Evolutionary conservation across 1,139 yeast genomes (phyloP).

Genomic region (Nakaseomyces glabratus): DNA sequence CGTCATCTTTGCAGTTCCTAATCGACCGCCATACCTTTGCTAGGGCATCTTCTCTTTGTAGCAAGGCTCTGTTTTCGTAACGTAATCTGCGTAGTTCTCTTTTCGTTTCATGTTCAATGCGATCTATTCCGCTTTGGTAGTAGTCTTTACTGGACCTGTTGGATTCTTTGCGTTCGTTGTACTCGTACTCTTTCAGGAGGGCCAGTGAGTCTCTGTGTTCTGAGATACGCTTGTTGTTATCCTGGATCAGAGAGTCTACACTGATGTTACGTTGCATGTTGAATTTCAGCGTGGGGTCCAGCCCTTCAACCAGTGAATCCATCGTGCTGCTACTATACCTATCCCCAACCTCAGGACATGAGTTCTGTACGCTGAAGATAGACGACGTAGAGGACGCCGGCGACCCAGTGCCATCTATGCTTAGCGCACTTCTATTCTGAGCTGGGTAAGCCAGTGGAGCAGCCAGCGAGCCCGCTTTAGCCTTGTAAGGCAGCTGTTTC

Average conservation of each 20-base stretch:
- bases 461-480: too few relatives aligned
- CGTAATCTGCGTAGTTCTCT: conserved; percentile 3
- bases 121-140: conserved; percentile 1
- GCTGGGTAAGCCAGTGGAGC: too few relatives aligned
- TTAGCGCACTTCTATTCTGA: background rate
- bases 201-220: conserved; percentile 6
- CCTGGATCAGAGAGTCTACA: conserved; percentile 8
- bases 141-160: background rate
- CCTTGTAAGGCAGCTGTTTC: too few relatives aligned
- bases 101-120: conserved; percentile 2
- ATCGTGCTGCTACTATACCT: conserved; percentile 2
- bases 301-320: conserved; percentile 3
- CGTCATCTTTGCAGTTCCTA: background rate
- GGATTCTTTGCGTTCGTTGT: background rate
- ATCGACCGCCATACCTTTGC: conserved; percentile 3
- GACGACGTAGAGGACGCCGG: conserved; percentile 5
- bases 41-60: conserved; percentile 3
- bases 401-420: background rate
- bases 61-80: conserved; percentile 5
- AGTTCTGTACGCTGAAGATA: conserved; percentile 4
- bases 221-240: conserved; percentile 7
- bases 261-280: conserved; percentile 5
- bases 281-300: conserved; percentile 2
- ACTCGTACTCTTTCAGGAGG: conserved; percentile 5
- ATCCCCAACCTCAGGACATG: background rate